Base-by-base conservation (phyloP, 176 grass and related monocot genomes). In the Chloris gayana region DNA sequence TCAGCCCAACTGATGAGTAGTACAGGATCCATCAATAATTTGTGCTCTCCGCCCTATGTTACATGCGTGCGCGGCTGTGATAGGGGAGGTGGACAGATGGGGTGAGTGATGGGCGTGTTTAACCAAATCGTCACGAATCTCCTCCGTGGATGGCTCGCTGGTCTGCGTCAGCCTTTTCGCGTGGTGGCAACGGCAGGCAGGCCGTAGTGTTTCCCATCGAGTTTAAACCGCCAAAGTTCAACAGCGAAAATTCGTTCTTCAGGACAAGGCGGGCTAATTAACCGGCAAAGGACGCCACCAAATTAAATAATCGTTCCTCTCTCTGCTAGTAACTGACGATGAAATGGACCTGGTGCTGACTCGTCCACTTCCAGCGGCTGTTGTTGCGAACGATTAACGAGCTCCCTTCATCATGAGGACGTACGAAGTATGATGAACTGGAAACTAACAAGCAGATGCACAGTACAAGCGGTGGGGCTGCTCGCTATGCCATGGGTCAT, bases 111-210 rank as follows among this genome's bases (percentile, higher is more conserved):
- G 41, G 60, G n/a, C 38, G 41, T 0, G 75, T 78, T 34, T 65
- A 29, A 65, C 75, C 60, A 33, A 49, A 78, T 14, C 60, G 75
- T 78, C 75, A 78, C 60, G 75, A 49, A 78, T 65, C 75, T 49
- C 21, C 60, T 44, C 75, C 42, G 0, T 10, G 60, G 75, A n/a
- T 65, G 75, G 21, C 26, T 78, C 2, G 75, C 59, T 3, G 13
- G 42, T 65, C 75, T 11, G 13, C 72, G 1, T 59, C 72, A 0
- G 6, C 9, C 22, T 38, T 6, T 37, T 19, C 21, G n/a, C 5
- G 22, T 54, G 50, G 50, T 54, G 50, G 50, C 18, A n/a, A 29
- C 22, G 46, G 46, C 25, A 59, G 56, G 56, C 56, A 59, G 56
- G 56, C n/a, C 56, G 56, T 22, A 12, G 7, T 44, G 11, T 44